Base-by-base conservation (phyloP, 2,329 filamentous ascomycete species). In the Fusarium heterosporum region DNA sequence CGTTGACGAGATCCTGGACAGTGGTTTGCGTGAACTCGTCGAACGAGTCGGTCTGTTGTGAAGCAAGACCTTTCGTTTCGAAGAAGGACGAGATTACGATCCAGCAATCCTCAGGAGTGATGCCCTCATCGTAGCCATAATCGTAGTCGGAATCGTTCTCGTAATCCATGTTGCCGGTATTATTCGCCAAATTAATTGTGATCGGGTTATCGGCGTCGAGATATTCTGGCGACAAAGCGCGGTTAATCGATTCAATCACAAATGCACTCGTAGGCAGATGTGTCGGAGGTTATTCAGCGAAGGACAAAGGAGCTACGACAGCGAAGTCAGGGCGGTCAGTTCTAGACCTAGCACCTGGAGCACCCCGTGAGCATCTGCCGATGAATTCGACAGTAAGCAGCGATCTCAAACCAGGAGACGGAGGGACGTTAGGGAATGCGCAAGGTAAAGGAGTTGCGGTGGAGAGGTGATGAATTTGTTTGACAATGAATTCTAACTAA, bases 81-180 rank as follows among this genome's bases (percentile, higher is more conserved):
- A 99, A 99, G 84, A 97, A 98, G 11, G 96, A 92, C 56, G 92
- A 93, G 77, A 99, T 98, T 75, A 98, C 95, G 69, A 91, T 92
- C 96, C 96, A 99, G 84, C 93, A 97, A 81, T 99, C 96, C 83
- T 98, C 96, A 63, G 94, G 93, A 26, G 94, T 97, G 81, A 98
- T 97, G 72, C 84, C 84, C 61, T 85, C 87, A 34, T 87, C 89
- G 64, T 91, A 89, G 60, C 86, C 88, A 73, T 90, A 91, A 63
- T 90, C 90, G 76, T 93, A 92, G 66, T 89, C 86, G 78, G 81
- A 85, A 12, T 82, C 81, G 47, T 85, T 82, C 55, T 86, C 85
- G 78, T 87, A 86, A 61, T 83, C 84, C 84, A 87, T 87, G 69
- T 50, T 78, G 75, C 45, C 61, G 50, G 48, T 42, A 38, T 54